These are phyloP conservation scores for Plectosphaerella plurivora DNA, from an alignment of 2,329 filamentous ascomycete genomes.

Conservation along the genomic window DNA sequence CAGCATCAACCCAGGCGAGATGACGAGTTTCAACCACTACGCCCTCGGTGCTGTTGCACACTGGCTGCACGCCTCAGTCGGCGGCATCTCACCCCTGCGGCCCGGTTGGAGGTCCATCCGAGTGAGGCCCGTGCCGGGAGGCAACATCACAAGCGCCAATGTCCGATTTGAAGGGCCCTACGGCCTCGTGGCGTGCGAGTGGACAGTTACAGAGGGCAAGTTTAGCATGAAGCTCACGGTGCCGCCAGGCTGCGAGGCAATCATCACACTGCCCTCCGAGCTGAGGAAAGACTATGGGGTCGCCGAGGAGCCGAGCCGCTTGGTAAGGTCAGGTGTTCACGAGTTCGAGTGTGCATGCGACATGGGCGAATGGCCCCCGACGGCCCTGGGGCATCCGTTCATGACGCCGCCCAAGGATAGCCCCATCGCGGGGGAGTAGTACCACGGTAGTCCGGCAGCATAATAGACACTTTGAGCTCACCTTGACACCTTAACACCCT, in stretches of 20 bases:
- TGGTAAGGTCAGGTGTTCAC: conserved; percentile 4
- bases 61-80: conserved; percentile 27
- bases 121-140: conserved; percentile 6
- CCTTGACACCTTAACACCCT: too few relatives aligned
- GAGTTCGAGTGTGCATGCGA: conserved; percentile 6
- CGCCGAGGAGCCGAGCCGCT: neutral
- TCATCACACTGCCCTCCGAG: conserved; percentile 4
- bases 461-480: neutral
- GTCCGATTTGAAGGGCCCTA: conserved; percentile 8
- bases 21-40: conserved; percentile 38
- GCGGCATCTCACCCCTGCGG: conserved; percentile 14
- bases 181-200: conserved; percentile 3
- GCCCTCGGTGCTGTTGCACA: conserved; percentile 31
- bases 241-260: conserved; percentile 5
- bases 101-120: conserved; percentile 15
- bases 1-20: conserved; percentile 30
- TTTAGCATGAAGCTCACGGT: conserved; percentile 6
- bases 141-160: conserved; percentile 7
- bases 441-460: neutral
- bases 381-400: conserved; percentile 1
- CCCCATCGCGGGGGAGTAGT: neutral
- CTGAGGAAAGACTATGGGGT: neutral
- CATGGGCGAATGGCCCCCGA: conserved; percentile 4
- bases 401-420: neutral
- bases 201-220: neutral